These are phyloP conservation scores for Gracilaria vermiculophylla DNA, from an alignment of 23 red algal species.

Conservation along the genomic window DNA sequence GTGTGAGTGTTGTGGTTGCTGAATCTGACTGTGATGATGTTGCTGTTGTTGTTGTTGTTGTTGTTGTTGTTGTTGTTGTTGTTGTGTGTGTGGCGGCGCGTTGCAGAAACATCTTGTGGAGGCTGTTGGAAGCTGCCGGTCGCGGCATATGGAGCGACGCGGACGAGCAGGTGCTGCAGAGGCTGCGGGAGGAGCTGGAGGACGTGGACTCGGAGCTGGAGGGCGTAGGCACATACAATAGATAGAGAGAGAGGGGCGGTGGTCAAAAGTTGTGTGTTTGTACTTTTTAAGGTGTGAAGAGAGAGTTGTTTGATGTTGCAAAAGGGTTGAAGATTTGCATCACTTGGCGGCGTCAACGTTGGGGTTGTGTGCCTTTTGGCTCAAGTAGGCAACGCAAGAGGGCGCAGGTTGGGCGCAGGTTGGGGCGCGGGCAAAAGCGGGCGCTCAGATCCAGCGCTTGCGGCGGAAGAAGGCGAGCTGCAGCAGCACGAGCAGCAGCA, in stretches of 20 bases:
- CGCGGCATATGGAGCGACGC: constrained; percentile 62
- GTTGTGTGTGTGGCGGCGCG: neutral
- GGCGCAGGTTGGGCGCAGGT: too few relatives aligned
- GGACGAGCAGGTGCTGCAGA: constrained; percentile 23
- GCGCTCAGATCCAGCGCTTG: constrained; percentile 20
- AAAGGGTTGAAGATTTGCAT: neutral
- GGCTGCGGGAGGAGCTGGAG: constrained; percentile 36
- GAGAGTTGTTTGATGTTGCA: too few relatives aligned
- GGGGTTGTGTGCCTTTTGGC: too few relatives aligned
- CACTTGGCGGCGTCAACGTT: too few relatives aligned
- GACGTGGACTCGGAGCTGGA: constrained; percentile 67
- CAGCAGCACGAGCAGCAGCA: neutral
- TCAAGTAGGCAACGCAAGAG: too few relatives aligned
- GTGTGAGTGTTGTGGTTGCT: too few relatives aligned
- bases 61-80: too few relatives aligned
- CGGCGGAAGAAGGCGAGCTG: constrained; percentile 19
- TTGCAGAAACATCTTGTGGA: constrained; percentile 60
- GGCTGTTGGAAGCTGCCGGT: constrained; percentile 68
- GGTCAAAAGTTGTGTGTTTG: too few relatives aligned
- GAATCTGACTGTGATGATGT: neutral
- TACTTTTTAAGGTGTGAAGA: too few relatives aligned
- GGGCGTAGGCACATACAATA: constrained; percentile 16
- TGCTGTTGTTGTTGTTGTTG: too few relatives aligned
- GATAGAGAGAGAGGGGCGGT: too few relatives aligned
- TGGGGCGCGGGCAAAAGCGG: too few relatives aligned